These are phyloP conservation scores for Hippophae gyantsensis DNA, from an alignment of 306 rosid species.

Conservation along the genomic window DNA sequence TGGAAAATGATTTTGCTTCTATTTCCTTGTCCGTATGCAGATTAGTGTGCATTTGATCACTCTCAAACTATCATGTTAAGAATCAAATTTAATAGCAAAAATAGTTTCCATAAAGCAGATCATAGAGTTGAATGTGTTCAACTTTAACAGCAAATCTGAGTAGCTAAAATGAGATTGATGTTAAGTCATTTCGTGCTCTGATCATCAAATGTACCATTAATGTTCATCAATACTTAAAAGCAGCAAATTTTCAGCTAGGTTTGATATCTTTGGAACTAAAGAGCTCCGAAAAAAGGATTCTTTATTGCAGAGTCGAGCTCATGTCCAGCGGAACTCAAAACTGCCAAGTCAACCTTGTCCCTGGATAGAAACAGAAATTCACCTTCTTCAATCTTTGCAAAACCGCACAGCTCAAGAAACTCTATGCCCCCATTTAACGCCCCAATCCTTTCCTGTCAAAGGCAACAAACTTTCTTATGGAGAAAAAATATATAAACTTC, in stretches of 20 bases:
- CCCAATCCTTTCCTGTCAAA: conserved; percentile 86
- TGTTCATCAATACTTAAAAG: neutral
- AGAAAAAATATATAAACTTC: neutral
- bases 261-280: conserved; percentile 19
- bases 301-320: conserved; percentile 87
- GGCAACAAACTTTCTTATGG: neutral
- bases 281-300: conserved; percentile 91
- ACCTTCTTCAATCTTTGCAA: conserved; percentile 65
- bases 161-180: too few relatives aligned
- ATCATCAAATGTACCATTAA: too few relatives aligned
- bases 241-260: neutral
- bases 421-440: conserved; percentile 66
- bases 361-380: conserved; percentile 67
- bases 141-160: too few relatives aligned
- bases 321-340: conserved; percentile 76
- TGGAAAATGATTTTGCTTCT: too few relatives aligned
- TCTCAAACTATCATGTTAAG: too few relatives aligned
- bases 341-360: conserved; percentile 62
- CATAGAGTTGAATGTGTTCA: too few relatives aligned
- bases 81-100: too few relatives aligned
- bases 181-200: too few relatives aligned
- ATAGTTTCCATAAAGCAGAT: too few relatives aligned
- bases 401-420: conserved; percentile 90
- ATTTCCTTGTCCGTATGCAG: too few relatives aligned
- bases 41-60: too few relatives aligned